A percentile compares a stretch with the other conserved stretches of the same genome.
These are phyloP conservation scores for Vitis cinerea DNA, from an alignment of 164 flowering plant genomes.

Conservation along the genomic window DNA sequence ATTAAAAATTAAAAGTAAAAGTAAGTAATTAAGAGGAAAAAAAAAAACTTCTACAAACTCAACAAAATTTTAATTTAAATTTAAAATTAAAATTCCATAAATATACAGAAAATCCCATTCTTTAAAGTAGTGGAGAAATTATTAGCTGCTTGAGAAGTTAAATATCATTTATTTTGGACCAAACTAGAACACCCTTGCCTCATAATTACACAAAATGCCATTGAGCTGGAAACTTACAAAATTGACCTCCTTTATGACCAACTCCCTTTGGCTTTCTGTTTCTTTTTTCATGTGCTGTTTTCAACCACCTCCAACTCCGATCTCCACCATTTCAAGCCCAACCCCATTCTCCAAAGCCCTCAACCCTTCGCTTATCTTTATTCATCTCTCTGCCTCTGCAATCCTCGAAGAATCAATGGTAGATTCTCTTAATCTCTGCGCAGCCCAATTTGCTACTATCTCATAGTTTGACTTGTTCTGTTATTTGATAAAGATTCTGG, in stretches of 20 bases:
- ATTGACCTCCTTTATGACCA: not conserved
- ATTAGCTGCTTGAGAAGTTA: too few relatives aligned
- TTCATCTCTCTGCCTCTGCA: not conserved
- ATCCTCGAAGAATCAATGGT: not conserved
- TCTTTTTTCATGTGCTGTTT: not conserved
- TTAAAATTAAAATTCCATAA: too few relatives aligned
- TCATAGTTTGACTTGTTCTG: not conserved
- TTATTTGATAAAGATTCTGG: not conserved
- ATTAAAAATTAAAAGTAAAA: too few relatives aligned
- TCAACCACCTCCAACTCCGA: not conserved
- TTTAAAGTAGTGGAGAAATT: too few relatives aligned
- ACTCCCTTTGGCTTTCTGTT: not conserved
- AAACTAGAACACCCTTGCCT: not conserved
- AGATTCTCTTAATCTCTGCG: not conserved
- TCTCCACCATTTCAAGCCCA: not conserved
- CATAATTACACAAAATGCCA: not conserved
- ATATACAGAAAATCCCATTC: too few relatives aligned
- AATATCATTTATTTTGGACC: not conserved
- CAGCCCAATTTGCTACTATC: slow-evolving; percentile 1
- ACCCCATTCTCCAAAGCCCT: not conserved
- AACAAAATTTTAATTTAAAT: too few relatives aligned
- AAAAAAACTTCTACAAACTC: too few relatives aligned
- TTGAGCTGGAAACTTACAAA: not conserved
- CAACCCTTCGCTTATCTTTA: not conserved
- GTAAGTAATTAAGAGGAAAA: too few relatives aligned